Base-by-base conservation (phyloP, 345 rosid genomes). In the Populus davidiana region DNA sequence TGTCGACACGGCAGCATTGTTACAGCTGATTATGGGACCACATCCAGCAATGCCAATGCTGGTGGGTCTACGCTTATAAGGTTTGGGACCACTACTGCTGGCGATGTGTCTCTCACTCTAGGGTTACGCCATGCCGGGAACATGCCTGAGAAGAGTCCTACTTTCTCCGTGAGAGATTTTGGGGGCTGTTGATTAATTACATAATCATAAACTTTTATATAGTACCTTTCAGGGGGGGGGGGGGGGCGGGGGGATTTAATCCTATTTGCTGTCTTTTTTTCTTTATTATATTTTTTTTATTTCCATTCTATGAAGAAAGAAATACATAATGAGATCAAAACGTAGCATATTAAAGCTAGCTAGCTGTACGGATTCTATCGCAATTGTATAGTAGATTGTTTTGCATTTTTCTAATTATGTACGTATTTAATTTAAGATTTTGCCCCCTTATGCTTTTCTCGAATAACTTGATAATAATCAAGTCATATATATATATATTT, bases 91-190 rank as follows among this genome's bases (percentile, higher is more conserved):
- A 86, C 84, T 4, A 47, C 92, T 17, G 82, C 86, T 13, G 96
- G 98, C 36, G 96, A 93, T 72, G 98, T 95, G 65, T 95, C 99
- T 21, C 94, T 95, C 81, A 95, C 99, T 39, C 86, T 95, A 83
- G 99, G 99, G 88, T 83, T 95, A 75, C 98, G 93, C 78, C 99
- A 95, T 73, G 87, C 92, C 72, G 96, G 96, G 54, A 91, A 89
- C 81, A 83, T 86, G 80, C 88, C 95, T 35, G 96, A 92, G 62
- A 90, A 88, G 70, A 83, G 75, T 27, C 78, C 83, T 38, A 25
- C 94, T 67, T 95, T 95, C 90, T 86, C 94, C 12, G 81, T 90
- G 81, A 89, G 93, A 74, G 97, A 91, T 66, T 91, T 93, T 81
- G 90, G 92, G 31, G 85, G 89, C 67, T 90, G 89, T 75, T 95